Conservation (phyloP, 257 asterid genomes). For the Sherardia arvensis region DNA sequence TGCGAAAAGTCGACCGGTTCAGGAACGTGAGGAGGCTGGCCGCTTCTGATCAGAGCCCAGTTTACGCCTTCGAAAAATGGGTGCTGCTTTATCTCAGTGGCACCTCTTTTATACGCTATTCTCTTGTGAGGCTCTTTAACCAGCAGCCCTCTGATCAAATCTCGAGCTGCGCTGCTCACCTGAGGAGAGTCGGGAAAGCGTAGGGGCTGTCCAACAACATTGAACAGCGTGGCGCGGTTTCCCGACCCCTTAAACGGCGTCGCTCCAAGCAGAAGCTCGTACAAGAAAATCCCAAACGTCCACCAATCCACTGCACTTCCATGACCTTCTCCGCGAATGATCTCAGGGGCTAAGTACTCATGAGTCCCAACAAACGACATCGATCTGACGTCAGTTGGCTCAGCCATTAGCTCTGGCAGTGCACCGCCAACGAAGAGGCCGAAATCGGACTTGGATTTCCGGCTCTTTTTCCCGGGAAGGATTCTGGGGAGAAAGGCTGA, state of each 20-base stretch:
- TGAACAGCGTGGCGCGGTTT: conserved; percentile 60
- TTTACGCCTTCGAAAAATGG: conserved; percentile 85
- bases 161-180: conserved; percentile 69
- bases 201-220: conserved; percentile 73
- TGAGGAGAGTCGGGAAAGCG: conserved; percentile 71
- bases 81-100: conserved; percentile 80
- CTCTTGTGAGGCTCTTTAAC: conserved; percentile 82
- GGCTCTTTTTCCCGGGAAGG: conserved; percentile 60
- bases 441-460: conserved; percentile 43
- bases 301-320: conserved; percentile 96
- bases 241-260: conserved; percentile 81
- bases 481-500: conserved; percentile 56
- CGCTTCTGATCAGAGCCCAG: conserved; percentile 82
- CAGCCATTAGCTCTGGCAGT: conserved; percentile 79
- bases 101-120: conserved; percentile 70
- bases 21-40: conserved; percentile 78
- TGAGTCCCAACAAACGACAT: conserved; percentile 95
- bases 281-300: conserved; percentile 71
- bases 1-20: conserved; percentile 36
- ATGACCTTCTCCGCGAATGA: conserved; percentile 81
- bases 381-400: conserved; percentile 74
- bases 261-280: conserved; percentile 65
- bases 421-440: conserved; percentile 56
- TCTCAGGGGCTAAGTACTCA: conserved; percentile 83
- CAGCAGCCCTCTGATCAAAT: conserved; percentile 65